Base-by-base conservation (phyloP, 495 filamentous ascomycete genomes). In the Neohortaea acidophila region DNA sequence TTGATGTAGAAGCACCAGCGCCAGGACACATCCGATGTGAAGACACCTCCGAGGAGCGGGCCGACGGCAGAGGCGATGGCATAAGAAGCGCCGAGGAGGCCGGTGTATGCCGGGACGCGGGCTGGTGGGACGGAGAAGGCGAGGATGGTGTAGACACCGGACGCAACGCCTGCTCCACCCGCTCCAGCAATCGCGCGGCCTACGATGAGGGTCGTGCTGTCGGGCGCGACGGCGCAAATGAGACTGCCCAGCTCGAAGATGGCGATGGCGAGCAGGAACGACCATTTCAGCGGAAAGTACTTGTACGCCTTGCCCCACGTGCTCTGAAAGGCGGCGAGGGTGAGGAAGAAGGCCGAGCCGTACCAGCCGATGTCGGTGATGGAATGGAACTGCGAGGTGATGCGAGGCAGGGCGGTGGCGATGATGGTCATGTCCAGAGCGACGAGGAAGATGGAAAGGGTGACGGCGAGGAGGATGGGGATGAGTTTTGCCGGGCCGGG, bases 1-100 rank as follows among this genome's bases (percentile, higher is more conserved):
- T 83, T 84, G 57, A 80, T 80, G 52, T 72, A 84, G 57, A 89
- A 85, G 49, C 81, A 87, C 82, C 81, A 87, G 37, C 83, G 61
- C 83, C 83, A 91, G 1, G 70, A 68, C 4, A 72, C 55, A n/a
- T 67, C 56, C 19, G 41, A n/a, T 3, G 69, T 73, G 46, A 75
- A 76, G 3, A 57, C 69, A 35, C 72, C 72, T 6, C 72, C 31
- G 13, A 44, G 55, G 22, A 89, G 61, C 10, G 81, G 81, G n/a
- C 81, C 82, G 29, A 77, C 72, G 17, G 85, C 77, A 48, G 33
- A 33, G n/a, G 41, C 28, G 6, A 45, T 38, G 2, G 33, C 41
- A 22, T 47, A 41, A 6, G 26, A 20, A 4, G 47, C 44, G 12
- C 44, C 41, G 20, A 49, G 42, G 2, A 34, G n/a, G 20, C 47